Conservation (phyloP, 495 filamentous ascomycete species). For the Penicillium daleae region DNA sequence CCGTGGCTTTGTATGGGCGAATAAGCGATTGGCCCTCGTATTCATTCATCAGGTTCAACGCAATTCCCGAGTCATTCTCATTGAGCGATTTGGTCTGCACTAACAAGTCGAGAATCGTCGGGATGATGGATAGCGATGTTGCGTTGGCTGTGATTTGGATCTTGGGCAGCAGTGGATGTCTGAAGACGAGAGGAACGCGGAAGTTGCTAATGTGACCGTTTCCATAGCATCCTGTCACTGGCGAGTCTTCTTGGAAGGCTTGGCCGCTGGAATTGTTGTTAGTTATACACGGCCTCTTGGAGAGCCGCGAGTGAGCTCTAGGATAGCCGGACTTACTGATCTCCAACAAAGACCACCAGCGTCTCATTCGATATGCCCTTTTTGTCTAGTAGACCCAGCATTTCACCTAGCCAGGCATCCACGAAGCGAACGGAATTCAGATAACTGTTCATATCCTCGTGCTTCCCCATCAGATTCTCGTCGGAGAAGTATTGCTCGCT, state of each 20-base stretch:
- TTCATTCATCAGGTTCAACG: constrained; percentile 37
- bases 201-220: constrained; percentile 40
- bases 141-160: constrained; percentile 38
- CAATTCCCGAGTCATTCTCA: constrained; percentile 23
- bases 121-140: constrained; percentile 42
- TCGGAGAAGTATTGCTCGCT: constrained; percentile 17
- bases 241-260: constrained; percentile 10
- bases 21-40: constrained; percentile 49
- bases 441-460: constrained; percentile 44
- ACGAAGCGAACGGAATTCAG: constrained; percentile 44
- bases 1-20: constrained; percentile 28
- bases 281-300: too few relatives aligned
- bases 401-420: constrained; percentile 43
- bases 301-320: too few relatives aligned
- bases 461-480: constrained; percentile 32
- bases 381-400: constrained; percentile 42
- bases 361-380: constrained; percentile 46
- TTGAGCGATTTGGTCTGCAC: constrained; percentile 40
- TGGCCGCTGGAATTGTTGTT: constrained; percentile 5
- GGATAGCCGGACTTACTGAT: constrained; percentile 53
- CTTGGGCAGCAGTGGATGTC: constrained; percentile 42
- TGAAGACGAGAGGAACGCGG: constrained; percentile 45
- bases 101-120: constrained; percentile 48
- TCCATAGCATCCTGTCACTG: constrained; percentile 3
- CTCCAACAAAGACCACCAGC: constrained; percentile 46